Percentiles rank a stretch among this genome's conserved stretches.
These are phyloP conservation scores for Colletotrichum graminicola DNA, from an alignment of 2,329 filamentous ascomycete species.

Conservation along the genomic window DNA sequence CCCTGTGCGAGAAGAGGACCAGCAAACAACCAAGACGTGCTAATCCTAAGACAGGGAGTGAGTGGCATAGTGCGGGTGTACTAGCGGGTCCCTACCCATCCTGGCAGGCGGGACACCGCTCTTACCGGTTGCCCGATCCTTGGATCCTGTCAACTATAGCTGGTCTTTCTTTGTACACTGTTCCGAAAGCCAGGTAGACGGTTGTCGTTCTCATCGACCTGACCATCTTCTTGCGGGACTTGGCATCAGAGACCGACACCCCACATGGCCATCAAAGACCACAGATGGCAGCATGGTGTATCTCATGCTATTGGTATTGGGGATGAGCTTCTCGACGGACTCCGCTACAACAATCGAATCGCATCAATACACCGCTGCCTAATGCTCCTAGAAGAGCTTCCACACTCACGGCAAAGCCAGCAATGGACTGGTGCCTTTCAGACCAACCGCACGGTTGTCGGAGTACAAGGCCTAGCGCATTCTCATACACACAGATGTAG, in stretches of 20 bases:
- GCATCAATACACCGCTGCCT: slow-evolving; percentile 1
- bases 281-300: neutral
- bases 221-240: slow-evolving; percentile 26
- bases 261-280: slow-evolving; percentile 15
- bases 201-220: slow-evolving; percentile 33
- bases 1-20: slow-evolving; percentile 33
- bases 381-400: slow-evolving; percentile 1
- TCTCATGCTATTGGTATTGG: neutral
- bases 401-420: slow-evolving; percentile 22
- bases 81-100: slow-evolving; percentile 34
- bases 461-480: slow-evolving; percentile 28
- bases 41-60: slow-evolving; percentile 35
- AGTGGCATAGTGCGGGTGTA: slow-evolving; percentile 39
- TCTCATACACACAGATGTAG: neutral
- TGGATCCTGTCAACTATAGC: slow-evolving; percentile 28
- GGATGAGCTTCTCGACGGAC: neutral
- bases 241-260: slow-evolving; percentile 20
- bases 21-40: slow-evolving; percentile 38
- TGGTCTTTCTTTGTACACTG: slow-evolving; percentile 10
- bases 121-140: slow-evolving; percentile 40
- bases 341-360: slow-evolving; percentile 1
- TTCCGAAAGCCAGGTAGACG: slow-evolving; percentile 39
- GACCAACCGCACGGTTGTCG: slow-evolving; percentile 30
- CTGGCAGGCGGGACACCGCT: slow-evolving; percentile 39
- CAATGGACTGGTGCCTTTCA: slow-evolving; percentile 14